Evolutionary conservation across 306 rosid species (phyloP), one percentile per base, ranked within the genome.

Genomic region (Fagus crenata): DNA sequence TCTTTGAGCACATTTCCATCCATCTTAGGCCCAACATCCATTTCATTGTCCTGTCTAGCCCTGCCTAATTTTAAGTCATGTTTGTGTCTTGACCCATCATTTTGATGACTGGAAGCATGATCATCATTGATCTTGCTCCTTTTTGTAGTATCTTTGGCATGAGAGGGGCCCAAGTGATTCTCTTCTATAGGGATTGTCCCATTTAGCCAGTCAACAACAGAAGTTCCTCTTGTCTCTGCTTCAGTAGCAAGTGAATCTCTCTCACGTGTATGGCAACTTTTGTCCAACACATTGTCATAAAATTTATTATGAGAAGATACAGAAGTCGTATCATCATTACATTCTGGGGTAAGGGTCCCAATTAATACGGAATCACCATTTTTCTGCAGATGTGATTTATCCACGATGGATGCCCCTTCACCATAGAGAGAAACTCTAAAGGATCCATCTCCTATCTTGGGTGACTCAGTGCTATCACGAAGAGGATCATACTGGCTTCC

Each of bases 261-360:
- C n/a, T 84, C 95, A 35, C 46, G 79, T 74, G 83, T 82, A 80
- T 53, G 75, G 63, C 64, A 79, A 56, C 61, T 56, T 74, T 81
- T 87, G 73, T 75, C 89, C 60, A 77, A 75, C 76, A 84, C 84
- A 55, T 87, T 87, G 87, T 89, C 87, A 35, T 43, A 61, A 68
- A 65, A 74, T 74, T 87, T 81, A 85, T 88, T 84, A 74, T 88
- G 93, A 77, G 97, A 92, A 82, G 97, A 92, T 71, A 92, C 88
- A 28, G 97, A 92, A 73, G 89, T 90, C 59, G 86, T 89, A 28
- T 86, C 93, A 74, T 87, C 97, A 49, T 88, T 83, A 49, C 83
- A 56, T 74, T 84, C 86, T 4, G 89, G 80, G 82, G 75, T 85
- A 56, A 46, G 85, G 77, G 82, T 86, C 81, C 89, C 88, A 74